Percentiles rank a stretch among this genome's conserved stretches.
phyloP scores from a whole-genome alignment of 225 moss, liverwort and hornwort species.

The Sphagnum tenellum region DNA sequence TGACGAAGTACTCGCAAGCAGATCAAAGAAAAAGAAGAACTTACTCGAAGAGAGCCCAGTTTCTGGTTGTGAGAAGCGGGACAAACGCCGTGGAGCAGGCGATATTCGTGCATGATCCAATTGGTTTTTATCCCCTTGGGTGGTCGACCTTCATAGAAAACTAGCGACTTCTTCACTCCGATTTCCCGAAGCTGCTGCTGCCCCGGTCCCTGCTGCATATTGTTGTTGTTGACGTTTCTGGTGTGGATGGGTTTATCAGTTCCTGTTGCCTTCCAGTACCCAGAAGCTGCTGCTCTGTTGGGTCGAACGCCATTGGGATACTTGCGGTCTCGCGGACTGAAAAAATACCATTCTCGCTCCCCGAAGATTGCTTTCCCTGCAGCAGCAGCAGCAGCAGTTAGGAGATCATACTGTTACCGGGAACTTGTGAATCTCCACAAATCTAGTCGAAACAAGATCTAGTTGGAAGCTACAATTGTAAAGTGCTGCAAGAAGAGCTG shows the following conservation, averaged over 20 bases:
- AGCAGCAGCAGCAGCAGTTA: too few species aligned
- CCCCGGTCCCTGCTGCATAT: too few species aligned
- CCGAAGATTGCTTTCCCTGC: constrained; percentile 91
- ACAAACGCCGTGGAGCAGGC: constrained; percentile 74
- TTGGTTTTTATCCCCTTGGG: constrained; percentile 98
- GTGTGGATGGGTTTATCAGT: constrained; percentile 95
- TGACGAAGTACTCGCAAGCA: not conserved
- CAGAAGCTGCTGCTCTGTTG: constrained; percentile 91
- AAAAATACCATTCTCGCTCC: constrained; percentile 98
- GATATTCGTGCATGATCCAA: constrained; percentile 99
- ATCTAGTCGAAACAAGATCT: too few species aligned
- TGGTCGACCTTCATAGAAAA: constrained; percentile 95
- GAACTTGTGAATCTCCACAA: too few species aligned
- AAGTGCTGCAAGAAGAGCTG: too few species aligned
- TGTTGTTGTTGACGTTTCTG: constrained; percentile 13
- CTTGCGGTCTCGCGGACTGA: constrained; percentile 97
- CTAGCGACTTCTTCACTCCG: constrained; percentile 96
- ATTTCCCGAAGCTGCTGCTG: constrained; percentile 45
- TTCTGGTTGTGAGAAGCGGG: constrained; percentile 60
- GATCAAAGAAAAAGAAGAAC: not conserved
- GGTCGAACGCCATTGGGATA: constrained; percentile 95
- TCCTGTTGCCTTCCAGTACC: constrained; percentile 99
- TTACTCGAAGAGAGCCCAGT: constrained; percentile 90
- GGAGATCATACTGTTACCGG: too few species aligned
- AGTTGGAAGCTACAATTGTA: too few species aligned